Base-by-base conservation (phyloP, 805 yeast genomes). In the Barnettozyma sucrosica region DNA sequence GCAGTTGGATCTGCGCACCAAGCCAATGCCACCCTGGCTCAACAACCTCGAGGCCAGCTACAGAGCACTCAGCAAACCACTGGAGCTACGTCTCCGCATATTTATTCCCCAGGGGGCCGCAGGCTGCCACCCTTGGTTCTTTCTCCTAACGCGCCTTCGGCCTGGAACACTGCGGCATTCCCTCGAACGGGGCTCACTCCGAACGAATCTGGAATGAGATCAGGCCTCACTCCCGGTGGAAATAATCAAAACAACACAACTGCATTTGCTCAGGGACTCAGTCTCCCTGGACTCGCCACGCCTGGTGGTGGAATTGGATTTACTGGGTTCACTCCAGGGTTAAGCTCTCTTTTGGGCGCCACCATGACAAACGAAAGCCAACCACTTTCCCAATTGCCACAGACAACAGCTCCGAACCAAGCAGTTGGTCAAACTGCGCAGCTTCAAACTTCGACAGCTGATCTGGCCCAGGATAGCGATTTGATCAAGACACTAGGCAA, bases 191-290 rank as follows among this genome's bases (percentile, higher is more conserved):
- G 89, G 0, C 68, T 87, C 41, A 83, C 89, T 0, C 93, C 93
- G 3, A 85, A 81, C 62, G 95, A 86, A 59, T 77, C 88, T 5
- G 75, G 80, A 43, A 55, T 87, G 43, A 72, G 95, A 54, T 71
- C 86, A 0, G 92, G 93, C 0, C 62, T 83, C 24, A 82, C 90
- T 0, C 90, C 90, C 0, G 86, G 81, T 2, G 74, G 70, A 9
- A 40, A 37, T 18, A 36, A 25, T n/a, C 71, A 51, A 49, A 63
- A 57, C 50, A 75, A 67, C 6, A 75, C 79, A 0, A 43, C 45
- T 47, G 20, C 50, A 7, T 47, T 47, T 28, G 64, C 70, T 10
- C 67, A 68, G 41, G 71, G 74, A 23, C 41, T 60, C 13, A 46
- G 39, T 11, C 34, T 58, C 3, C 49, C 59, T 7, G 64, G 64